Percentiles rank a stretch among this genome's conserved stretches.
These are phyloP conservation scores for Martensiomyces pterosporus DNA, from an alignment of 192 early-diverging fungal genomes.

Conservation along the genomic window DNA sequence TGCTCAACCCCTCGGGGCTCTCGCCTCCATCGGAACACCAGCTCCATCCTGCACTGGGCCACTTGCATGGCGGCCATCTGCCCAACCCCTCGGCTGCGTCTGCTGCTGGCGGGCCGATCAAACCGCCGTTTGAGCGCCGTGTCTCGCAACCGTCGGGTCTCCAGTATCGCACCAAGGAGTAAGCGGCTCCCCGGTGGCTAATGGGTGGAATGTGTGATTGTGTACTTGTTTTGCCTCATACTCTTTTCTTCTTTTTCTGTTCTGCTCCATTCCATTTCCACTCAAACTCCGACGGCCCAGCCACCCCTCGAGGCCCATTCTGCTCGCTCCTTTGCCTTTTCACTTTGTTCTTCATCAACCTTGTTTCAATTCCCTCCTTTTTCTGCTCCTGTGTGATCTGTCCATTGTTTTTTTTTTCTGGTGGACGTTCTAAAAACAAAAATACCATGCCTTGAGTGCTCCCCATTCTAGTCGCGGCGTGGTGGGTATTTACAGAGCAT, in stretches of 20 bases:
- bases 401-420: neutral
- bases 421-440: neutral
- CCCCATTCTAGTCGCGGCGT: too few species aligned
- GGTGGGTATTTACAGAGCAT: slow-evolving; percentile 78
- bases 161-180: slow-evolving; percentile 15
- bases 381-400: neutral
- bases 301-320: too few species aligned
- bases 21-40: neutral
- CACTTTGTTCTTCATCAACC: too few species aligned
- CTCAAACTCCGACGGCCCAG: too few species aligned
- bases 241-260: slow-evolving; percentile 1
- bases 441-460: neutral
- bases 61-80: neutral
- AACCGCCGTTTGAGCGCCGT: slow-evolving; percentile 9
- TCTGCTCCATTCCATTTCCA: too few species aligned
- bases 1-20: slow-evolving; percentile 13
- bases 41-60: neutral
- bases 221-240: neutral
- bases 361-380: too few species aligned
- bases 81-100: slow-evolving; percentile 1
- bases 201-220: neutral
- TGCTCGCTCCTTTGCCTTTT: too few species aligned
- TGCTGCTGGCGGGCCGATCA: neutral
- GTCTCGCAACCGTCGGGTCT: slow-evolving; percentile 7
- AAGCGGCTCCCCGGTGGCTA: neutral